Evolutionary conservation across 305 asterid species (phyloP).

Genomic region (Salvia sclarea): DNA sequence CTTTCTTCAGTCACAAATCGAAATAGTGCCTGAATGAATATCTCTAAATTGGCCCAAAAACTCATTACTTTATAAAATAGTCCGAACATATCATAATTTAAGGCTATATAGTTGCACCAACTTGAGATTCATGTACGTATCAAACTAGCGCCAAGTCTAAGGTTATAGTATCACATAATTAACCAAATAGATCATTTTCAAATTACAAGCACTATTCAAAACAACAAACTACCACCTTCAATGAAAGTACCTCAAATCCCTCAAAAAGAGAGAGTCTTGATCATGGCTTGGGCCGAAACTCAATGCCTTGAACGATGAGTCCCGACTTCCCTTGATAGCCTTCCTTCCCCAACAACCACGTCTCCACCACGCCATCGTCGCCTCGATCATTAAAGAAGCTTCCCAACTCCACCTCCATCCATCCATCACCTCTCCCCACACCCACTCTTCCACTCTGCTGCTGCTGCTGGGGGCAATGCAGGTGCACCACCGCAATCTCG

Average conservation of each 20-base stretch:
- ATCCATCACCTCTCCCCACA: constrained; percentile 20
- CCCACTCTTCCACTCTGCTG: not conserved
- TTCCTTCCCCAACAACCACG: constrained; percentile 11
- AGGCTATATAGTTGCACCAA: too few relatives aligned
- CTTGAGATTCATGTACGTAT: too few relatives aligned
- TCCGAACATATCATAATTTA: too few relatives aligned
- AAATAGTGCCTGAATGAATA: too few relatives aligned
- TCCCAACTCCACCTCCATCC: constrained; percentile 31
- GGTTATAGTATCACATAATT: too few relatives aligned
- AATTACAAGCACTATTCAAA: not conserved
- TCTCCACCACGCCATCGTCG: constrained; percentile 14
- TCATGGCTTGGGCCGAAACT: constrained; percentile 17
- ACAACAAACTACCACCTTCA: not conserved
- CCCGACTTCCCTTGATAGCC: constrained; percentile 14
- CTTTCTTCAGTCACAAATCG: too few relatives aligned
- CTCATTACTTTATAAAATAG: too few relatives aligned
- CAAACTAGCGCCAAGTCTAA: too few relatives aligned
- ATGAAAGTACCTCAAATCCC: not conserved
- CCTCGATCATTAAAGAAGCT: not conserved
- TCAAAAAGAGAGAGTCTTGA: not conserved
- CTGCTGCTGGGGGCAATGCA: not conserved
- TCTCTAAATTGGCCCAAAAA: too few relatives aligned
- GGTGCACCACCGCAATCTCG: constrained; percentile 35
- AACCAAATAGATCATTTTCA: too few relatives aligned
- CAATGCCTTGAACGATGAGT: constrained; percentile 27